phyloP scores from a whole-genome alignment of 2,329 filamentous ascomycete species.

The Berkeleyomyces rouxiae region DNA sequence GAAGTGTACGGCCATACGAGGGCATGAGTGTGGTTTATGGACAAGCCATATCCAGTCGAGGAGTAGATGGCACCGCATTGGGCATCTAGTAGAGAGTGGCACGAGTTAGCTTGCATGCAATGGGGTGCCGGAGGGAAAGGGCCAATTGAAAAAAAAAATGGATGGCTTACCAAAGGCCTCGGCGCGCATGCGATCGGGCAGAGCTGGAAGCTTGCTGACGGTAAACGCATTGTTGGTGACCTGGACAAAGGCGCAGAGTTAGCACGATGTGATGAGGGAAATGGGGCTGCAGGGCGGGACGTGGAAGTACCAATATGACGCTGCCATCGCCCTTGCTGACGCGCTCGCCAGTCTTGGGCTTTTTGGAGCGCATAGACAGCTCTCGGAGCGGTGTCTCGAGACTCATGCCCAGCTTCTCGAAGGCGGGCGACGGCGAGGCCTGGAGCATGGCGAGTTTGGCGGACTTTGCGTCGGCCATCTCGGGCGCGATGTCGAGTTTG shows the following conservation, averaged over 20 bases:
- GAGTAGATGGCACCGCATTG: conserved; percentile 51
- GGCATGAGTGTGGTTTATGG: conserved; percentile 65
- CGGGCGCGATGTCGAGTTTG: conserved; percentile 29
- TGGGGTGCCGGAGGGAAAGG: neutral
- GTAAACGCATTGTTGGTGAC: conserved; percentile 73
- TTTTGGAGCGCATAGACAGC: conserved; percentile 44
- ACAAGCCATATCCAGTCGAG: conserved; percentile 56
- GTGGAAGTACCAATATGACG: conserved; percentile 38
- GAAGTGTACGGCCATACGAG: conserved; percentile 79
- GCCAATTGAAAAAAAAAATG: conserved; percentile 12
- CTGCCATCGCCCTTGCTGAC: conserved; percentile 50
- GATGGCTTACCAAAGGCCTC: conserved; percentile 44
- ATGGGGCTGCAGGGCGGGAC: neutral
- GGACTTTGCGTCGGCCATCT: conserved; percentile 40
- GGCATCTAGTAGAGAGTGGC: conserved; percentile 29
- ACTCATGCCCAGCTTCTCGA: conserved; percentile 29
- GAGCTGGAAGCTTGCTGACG: conserved; percentile 66
- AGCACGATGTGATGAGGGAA: neutral
- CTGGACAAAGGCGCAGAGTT: conserved; percentile 26
- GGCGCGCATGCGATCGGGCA: conserved; percentile 60
- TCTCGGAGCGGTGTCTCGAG: conserved; percentile 28
- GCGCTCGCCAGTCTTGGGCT: conserved; percentile 45
- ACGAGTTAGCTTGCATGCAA: neutral
- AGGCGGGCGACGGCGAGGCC: conserved; percentile 13
- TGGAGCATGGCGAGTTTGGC: conserved; percentile 32